Conservation (phyloP, 2,329 filamentous ascomycete species). For the Plectosphaerella sp. region DNA sequence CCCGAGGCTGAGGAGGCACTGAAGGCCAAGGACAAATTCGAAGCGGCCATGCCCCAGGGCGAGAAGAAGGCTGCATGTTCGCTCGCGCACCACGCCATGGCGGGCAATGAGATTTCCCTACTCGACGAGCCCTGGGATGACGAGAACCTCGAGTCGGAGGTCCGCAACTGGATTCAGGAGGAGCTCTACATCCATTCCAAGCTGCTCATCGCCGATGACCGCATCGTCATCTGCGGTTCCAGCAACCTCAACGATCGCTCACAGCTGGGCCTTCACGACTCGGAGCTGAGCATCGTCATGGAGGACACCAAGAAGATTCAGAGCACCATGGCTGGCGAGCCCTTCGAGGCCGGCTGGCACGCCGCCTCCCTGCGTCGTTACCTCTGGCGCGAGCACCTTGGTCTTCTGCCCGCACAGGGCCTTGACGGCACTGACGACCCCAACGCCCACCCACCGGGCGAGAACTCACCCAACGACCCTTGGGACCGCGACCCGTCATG, state of each 20-base stretch:
- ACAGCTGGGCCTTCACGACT: conserved; percentile 85
- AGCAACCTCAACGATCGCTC: conserved; percentile 91
- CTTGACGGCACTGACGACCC: conserved; percentile 62
- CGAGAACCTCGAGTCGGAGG: conserved; percentile 65
- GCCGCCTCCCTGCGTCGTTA: conserved; percentile 76
- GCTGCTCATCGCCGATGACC: conserved; percentile 83
- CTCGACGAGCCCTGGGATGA: conserved; percentile 75
- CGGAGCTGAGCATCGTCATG: conserved; percentile 85
- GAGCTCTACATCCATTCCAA: conserved; percentile 96
- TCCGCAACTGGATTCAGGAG: conserved; percentile 88
- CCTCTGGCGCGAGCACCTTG: conserved; percentile 88
- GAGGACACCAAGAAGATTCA: conserved; percentile 71
- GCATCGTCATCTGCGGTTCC: conserved; percentile 77
- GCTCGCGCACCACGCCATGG: conserved; percentile 80
- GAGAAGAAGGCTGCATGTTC: conserved; percentile 31
- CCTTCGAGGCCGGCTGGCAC: conserved; percentile 75
- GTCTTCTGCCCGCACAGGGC: conserved; percentile 70
- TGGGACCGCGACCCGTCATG: conserved; percentile 56
- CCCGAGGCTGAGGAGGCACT: conserved; percentile 30
- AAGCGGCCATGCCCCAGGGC: conserved; percentile 37
- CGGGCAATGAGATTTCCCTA: conserved; percentile 50
- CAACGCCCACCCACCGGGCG: conserved; percentile 68
- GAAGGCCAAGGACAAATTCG: conserved; percentile 49
- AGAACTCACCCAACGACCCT: conserved; percentile 62
- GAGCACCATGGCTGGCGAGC: conserved; percentile 73